phyloP scores from a whole-genome alignment of 805 yeast genomes.

The Candida stauntonica region DNA sequence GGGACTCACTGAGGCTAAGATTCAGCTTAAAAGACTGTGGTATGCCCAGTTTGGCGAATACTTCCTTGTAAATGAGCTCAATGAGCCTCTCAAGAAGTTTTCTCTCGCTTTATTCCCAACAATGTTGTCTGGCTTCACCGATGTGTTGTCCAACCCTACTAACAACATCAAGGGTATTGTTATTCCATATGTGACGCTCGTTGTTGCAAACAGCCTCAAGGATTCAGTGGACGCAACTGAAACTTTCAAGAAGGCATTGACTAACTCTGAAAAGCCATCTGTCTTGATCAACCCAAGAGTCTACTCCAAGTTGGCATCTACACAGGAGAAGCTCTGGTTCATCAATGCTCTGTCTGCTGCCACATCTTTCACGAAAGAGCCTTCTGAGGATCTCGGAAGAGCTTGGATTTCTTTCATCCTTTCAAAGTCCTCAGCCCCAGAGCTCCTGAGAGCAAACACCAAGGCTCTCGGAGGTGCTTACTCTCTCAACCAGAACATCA shows the following conservation, averaged over 20 bases:
- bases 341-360: slow-evolving; percentile 39
- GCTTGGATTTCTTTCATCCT: slow-evolving; percentile 46
- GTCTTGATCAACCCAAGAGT: slow-evolving; percentile 44
- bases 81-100: slow-evolving; percentile 14
- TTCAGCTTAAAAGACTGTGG: slow-evolving; percentile 67
- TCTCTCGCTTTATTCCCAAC: slow-evolving; percentile 24
- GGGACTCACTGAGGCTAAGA: slow-evolving; percentile 66
- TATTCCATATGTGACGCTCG: slow-evolving; percentile 48
- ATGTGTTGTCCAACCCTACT: slow-evolving; percentile 48
- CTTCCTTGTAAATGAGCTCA: slow-evolving; percentile 16
- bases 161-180: slow-evolving; percentile 39
- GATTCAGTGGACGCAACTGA: slow-evolving; percentile 26
- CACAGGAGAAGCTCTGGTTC: slow-evolving; percentile 50
- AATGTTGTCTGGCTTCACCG: slow-evolving; percentile 33
- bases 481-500: slow-evolving; percentile 31
- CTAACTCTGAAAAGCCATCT: slow-evolving; percentile 41
- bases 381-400: slow-evolving; percentile 29
- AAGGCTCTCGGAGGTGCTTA: slow-evolving; percentile 31
- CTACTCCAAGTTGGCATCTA: slow-evolving; percentile 42
- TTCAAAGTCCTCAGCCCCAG: slow-evolving; percentile 31
- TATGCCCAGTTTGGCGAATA: slow-evolving; percentile 42
- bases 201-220: slow-evolving; percentile 22
- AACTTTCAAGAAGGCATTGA: slow-evolving; percentile 33
- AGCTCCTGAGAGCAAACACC: slow-evolving; percentile 11
- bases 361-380: slow-evolving; percentile 20